These are phyloP conservation scores for Bretschneidera sinensis DNA, from an alignment of 345 rosid genomes.

Conservation along the genomic window DNA sequence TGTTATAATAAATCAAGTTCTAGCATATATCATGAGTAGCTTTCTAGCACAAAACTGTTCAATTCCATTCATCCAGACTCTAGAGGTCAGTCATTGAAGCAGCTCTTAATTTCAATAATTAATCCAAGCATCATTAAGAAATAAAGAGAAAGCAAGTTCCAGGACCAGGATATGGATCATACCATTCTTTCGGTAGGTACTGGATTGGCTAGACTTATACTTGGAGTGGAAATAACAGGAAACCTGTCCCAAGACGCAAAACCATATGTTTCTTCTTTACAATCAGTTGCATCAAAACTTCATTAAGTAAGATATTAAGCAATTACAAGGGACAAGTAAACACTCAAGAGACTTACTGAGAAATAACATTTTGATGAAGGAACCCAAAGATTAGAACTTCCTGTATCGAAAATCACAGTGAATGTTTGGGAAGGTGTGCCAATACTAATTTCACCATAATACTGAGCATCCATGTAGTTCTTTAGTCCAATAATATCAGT, in stretches of 20 bases:
- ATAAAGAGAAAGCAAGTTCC: neutral
- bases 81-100: neutral
- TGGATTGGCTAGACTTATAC: constrained; percentile 69
- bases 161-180: constrained; percentile 5
- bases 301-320: too few relatives aligned
- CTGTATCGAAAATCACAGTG: constrained; percentile 86
- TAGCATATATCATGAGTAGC: neutral
- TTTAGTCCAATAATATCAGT: constrained; percentile 55
- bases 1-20: neutral
- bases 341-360: constrained; percentile 39
- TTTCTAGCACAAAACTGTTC: too few relatives aligned
- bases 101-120: neutral
- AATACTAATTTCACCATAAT: constrained; percentile 81
- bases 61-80: neutral
- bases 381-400: constrained; percentile 93
- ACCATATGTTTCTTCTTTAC: neutral
- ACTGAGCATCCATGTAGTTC: constrained; percentile 88
- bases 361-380: constrained; percentile 79
- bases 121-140: neutral
- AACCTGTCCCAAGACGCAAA: constrained; percentile 30
- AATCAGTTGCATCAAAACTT: neutral
- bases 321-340: neutral
- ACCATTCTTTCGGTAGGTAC: constrained; percentile 78
- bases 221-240: constrained; percentile 86
- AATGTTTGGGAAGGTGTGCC: constrained; percentile 90